A percentile compares a stretch with the other conserved stretches of the same genome.
Conservation (phyloP, 495 filamentous ascomycete species). For the Staphylotrichum tortipilum region DNA sequence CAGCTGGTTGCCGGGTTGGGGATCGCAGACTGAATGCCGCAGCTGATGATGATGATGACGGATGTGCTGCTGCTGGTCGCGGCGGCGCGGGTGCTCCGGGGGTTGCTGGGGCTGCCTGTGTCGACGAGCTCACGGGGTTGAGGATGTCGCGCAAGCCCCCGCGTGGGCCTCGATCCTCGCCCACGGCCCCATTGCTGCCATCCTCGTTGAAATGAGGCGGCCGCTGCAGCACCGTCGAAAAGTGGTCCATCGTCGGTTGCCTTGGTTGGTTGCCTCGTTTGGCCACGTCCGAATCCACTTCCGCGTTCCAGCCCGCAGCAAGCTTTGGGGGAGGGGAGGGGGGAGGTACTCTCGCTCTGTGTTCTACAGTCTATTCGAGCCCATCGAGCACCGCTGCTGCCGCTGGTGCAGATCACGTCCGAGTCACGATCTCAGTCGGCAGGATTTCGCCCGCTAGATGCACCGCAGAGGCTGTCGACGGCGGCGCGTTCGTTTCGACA, state of each 20-base stretch:
- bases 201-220: conserved; percentile 34
- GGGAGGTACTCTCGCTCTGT: conserved; percentile 8
- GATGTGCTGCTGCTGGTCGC: too few species aligned
- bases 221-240: conserved; percentile 40
- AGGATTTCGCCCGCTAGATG: neutral
- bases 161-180: conserved; percentile 25
- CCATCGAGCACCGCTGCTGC: conserved; percentile 24
- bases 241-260: conserved; percentile 30
- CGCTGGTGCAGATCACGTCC: conserved; percentile 13
- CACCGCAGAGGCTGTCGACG: neutral
- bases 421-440: neutral
- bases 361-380: conserved; percentile 19
- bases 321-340: too few species aligned
- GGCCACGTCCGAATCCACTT: neutral
- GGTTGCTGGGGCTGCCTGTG: conserved; percentile 14
- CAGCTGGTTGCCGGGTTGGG: conserved; percentile 30
- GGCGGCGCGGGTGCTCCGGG: conserved; percentile 20
- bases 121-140: conserved; percentile 27
- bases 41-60: too few species aligned
- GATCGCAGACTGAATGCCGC: conserved; percentile 32
- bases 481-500: neutral
- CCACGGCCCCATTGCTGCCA: conserved; percentile 21
- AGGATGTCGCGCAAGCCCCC: conserved; percentile 32
- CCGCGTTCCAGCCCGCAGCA: conserved; percentile 14
- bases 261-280: too few species aligned